phyloP scores from a whole-genome alignment of 2,329 filamentous ascomycete species.

The Juglanconis sp. region DNA sequence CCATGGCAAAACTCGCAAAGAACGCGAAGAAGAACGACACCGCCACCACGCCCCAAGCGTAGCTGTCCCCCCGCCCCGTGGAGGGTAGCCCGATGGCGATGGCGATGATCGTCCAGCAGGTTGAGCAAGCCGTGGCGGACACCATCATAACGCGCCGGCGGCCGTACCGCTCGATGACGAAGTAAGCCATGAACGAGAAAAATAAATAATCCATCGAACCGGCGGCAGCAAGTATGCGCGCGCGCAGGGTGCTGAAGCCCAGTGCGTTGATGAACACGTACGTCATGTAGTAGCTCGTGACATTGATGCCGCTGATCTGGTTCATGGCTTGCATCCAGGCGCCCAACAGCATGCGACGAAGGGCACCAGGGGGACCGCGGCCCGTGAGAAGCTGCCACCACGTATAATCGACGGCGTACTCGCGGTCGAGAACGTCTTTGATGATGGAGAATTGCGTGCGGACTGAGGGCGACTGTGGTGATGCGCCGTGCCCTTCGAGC shows the following conservation, averaged over 20 bases:
- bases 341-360: constrained; percentile 29
- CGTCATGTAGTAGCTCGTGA: constrained; percentile 23
- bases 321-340: constrained; percentile 36
- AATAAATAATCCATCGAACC: constrained; percentile 37
- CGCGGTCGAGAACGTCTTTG: constrained; percentile 37
- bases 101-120: constrained; percentile 24
- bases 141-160: constrained; percentile 28
- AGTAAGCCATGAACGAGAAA: constrained; percentile 21
- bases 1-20: constrained; percentile 27
- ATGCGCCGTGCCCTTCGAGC: constrained; percentile 28
- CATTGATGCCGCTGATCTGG: constrained; percentile 14
- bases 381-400: constrained; percentile 43
- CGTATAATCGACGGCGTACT: constrained; percentile 40
- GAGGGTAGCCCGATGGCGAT: constrained; percentile 20
- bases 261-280: constrained; percentile 41
- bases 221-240: constrained; percentile 41
- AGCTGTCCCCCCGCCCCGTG: constrained; percentile 17
- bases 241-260: constrained; percentile 24
- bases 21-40: constrained; percentile 30
- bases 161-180: constrained; percentile 31
- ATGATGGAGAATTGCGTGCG: constrained; percentile 31
- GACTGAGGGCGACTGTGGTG: constrained; percentile 26
- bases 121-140: constrained; percentile 21
- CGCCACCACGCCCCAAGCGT: constrained; percentile 21
- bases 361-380: constrained; percentile 22